These are phyloP conservation scores for Ilex paraguariensis DNA, from an alignment of 305 asterid species.

Conservation along the genomic window DNA sequence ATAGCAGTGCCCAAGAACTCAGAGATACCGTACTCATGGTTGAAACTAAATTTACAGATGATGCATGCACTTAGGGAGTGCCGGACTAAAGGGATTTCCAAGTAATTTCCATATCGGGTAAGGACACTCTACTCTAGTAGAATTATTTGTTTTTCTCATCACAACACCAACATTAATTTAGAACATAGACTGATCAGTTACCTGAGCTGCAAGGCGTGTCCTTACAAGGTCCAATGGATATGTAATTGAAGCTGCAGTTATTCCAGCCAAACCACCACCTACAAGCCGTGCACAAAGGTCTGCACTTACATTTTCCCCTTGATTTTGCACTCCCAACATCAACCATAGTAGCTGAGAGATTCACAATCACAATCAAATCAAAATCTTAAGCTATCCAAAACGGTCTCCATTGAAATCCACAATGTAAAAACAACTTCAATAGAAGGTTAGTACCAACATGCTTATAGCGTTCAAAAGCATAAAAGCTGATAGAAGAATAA, in stretches of 20 bases:
- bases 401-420: neutral
- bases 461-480: slow-evolving; percentile 81
- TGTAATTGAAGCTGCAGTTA: slow-evolving; percentile 78
- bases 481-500: slow-evolving; percentile 78
- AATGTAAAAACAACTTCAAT: slow-evolving; percentile 10
- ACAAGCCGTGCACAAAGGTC: slow-evolving; percentile 65
- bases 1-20: too few species aligned
- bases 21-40: too few species aligned
- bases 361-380: slow-evolving; percentile 3
- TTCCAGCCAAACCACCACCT: slow-evolving; percentile 91
- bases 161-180: slow-evolving; percentile 6
- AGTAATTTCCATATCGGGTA: too few species aligned
- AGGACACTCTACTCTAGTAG: too few species aligned
- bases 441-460: slow-evolving; percentile 73
- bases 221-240: slow-evolving; percentile 91
- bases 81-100: too few species aligned
- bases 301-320: slow-evolving; percentile 53
- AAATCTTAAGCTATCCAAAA: neutral
- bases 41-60: too few species aligned
- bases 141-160: neutral
- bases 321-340: slow-evolving; percentile 47
- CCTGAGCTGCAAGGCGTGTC: slow-evolving; percentile 94
- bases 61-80: too few species aligned
- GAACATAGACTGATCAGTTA: slow-evolving; percentile 10
- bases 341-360: slow-evolving; percentile 48